Base-by-base conservation (phyloP, 805 yeast genomes). In the Candida tammaniensis region DNA sequence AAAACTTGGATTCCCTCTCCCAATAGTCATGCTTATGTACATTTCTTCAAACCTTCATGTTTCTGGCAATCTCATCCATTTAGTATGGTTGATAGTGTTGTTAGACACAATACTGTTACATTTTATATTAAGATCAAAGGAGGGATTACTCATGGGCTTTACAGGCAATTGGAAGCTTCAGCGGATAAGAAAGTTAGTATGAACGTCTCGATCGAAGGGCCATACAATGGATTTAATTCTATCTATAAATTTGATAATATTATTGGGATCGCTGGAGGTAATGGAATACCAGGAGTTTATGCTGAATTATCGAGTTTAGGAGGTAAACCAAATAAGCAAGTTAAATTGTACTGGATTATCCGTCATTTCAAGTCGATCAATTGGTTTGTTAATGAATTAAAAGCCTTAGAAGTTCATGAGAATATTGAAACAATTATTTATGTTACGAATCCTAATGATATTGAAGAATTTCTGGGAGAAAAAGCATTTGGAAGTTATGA, bases 231-330 rank as follows among this genome's bases (percentile, higher is more conserved):
- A 4, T n/a, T n/a, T 3, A 49, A 72, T 5, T 72, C 79, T 3
- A 55, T 75, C 11, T 55, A 62, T 16, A 59, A 62, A 26, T 80
- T 70, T 46, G 71, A 76, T 31, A 69, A 72, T 38, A 70, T 78
- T 4, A 63, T 80, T 4, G 65, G 80, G 25, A 40, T 82, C n/a
- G 80, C 87, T 7, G 88, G 86, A 31, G 89, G 89, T 22, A 76
- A 77, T 31, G 91, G 91, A 31, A 61, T 83, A 31, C 78, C 89
- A 0, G 84, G 78, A 12, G 55, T 68, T 14, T 52, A 58, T 27
- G 8, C n/a, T n/a, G n/a, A n/a, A n/a, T n/a, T n/a, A n/a, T n/a
- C n/a, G n/a, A n/a, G n/a, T n/a, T n/a, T n/a, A n/a, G n/a, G n/a
- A n/a, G n/a, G n/a, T n/a, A n/a, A n/a, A n/a, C n/a, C n/a, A n/a